Conservation (phyloP, 371 early-diverging fungal genomes). For the Mortierella sp. region DNA sequence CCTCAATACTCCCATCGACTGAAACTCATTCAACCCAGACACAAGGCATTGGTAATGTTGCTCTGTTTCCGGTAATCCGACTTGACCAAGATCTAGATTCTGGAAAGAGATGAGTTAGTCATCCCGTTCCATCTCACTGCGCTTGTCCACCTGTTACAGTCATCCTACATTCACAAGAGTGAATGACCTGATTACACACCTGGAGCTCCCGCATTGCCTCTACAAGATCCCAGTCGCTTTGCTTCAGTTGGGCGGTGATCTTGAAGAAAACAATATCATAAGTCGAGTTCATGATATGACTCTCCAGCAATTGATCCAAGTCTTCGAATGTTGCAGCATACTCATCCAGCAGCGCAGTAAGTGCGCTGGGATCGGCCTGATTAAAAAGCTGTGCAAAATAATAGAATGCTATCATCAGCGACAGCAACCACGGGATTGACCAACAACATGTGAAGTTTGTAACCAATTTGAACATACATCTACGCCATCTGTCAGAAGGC, state of each 20-base stretch:
- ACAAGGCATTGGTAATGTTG: slow-evolving; percentile 53
- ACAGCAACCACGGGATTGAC: too few relatives aligned
- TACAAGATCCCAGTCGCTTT: slow-evolving; percentile 55
- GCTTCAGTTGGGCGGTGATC: slow-evolving; percentile 57
- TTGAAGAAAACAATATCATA: slow-evolving; percentile 70
- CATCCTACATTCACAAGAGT: neutral
- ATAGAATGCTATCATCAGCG: too few relatives aligned
- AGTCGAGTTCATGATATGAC: slow-evolving; percentile 64
- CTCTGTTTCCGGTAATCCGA: slow-evolving; percentile 56
- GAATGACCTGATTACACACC: slow-evolving; percentile 13
- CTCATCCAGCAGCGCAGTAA: slow-evolving; percentile 35
- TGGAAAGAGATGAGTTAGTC: slow-evolving; percentile 4
- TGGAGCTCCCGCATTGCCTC: slow-evolving; percentile 55
- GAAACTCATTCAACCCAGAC: slow-evolving; percentile 58
- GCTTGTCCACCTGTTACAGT: neutral
- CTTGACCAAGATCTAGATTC: slow-evolving; percentile 62
- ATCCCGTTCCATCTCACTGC: neutral
- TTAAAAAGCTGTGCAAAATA: slow-evolving; percentile 30
- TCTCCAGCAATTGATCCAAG: slow-evolving; percentile 58
- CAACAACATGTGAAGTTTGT: too few relatives aligned
- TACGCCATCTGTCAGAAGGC: slow-evolving; percentile 35
- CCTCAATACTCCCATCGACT: slow-evolving; percentile 60
- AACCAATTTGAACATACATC: slow-evolving; percentile 15
- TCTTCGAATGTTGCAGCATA: slow-evolving; percentile 18
- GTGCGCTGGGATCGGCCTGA: slow-evolving; percentile 20